Conservation (phyloP, 208 protist genomes). For the Porcisia hertigi region DNA sequence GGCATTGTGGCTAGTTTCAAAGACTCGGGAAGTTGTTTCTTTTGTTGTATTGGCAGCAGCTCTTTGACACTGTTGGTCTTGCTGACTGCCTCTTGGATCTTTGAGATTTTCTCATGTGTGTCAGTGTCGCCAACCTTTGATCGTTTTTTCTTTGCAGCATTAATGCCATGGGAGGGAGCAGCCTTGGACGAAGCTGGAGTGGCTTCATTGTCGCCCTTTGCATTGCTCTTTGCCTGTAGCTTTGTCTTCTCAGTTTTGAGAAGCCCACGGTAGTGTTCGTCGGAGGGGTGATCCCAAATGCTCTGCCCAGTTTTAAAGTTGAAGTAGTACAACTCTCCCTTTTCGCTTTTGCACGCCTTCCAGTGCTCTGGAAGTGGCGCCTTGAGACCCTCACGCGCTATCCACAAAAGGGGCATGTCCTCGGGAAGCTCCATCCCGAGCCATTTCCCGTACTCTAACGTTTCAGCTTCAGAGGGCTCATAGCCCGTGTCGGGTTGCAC, state of each 20-base stretch:
- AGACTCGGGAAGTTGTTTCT: conserved; percentile 27
- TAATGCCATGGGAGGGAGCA: conserved; percentile 5
- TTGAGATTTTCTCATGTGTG: conserved; percentile 5
- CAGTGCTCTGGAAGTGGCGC: conserved; percentile 94
- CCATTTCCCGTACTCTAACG: conserved; percentile 95
- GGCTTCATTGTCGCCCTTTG: conserved; percentile 32
- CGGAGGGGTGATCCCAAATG: conserved; percentile 96
- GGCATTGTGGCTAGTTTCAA: conserved; percentile 18
- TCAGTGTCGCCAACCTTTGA: conserved; percentile 19
- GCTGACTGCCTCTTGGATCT: not conserved
- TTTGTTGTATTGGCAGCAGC: conserved; percentile 25
- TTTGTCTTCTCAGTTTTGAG: conserved; percentile 59
- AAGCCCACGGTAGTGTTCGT: conserved; percentile 92
- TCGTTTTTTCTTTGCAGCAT: conserved; percentile 26
- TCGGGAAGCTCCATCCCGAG: conserved; percentile 93
- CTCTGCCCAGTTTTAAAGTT: conserved; percentile 93
- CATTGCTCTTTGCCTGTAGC: conserved; percentile 27
- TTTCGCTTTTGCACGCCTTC: conserved; percentile 93
- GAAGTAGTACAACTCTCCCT: conserved; percentile 96
- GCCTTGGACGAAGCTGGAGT: not conserved
- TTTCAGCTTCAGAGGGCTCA: conserved; percentile 92
- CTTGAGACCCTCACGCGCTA: conserved; percentile 94
- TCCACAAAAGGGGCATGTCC: conserved; percentile 92
- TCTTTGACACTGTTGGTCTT: conserved; percentile 15
- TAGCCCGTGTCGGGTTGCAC: conserved; percentile 80